Evolutionary conservation across 345 rosid species (phyloP), one percentile per base, ranked within the genome.

Genomic region (Diplotaxis tenuifolia): DNA sequence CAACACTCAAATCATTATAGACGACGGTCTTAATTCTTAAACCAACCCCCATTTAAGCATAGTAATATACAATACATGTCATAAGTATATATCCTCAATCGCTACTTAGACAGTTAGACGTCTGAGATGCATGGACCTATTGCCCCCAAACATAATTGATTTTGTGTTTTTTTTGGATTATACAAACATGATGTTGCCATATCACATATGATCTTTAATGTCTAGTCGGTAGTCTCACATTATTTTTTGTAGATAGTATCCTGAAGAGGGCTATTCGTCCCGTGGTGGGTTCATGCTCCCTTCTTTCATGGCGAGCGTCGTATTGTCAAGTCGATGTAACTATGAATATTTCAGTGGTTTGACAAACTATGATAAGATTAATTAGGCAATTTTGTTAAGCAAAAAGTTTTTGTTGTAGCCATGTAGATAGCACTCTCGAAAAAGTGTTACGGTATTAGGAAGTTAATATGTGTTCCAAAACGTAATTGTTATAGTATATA

Each of bases 1-100:
- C 74, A 68, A 75, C 70, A 52, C 36, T 68, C 64, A 69, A 53
- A 75, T 76, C 66, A 76, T 70, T 70, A 38, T 29, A 76, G 53
- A 55, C 22, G 65, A 60, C 63, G 63, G 38, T n/a, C n/a, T n/a
- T n/a, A n/a, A n/a, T n/a, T 61, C 68, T 60, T 22, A 19, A n/a
- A 28, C 50, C 45, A 75, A 68, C n/a, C 54, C 73, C 78, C 73
- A 16, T 58, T 32, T 45, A 56, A 21, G 1, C 29, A 40, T 50
- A 60, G 34, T 61, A 50, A 34, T 9, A 7, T 60, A 15, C 31
- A 49, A 20, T 49, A 36, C 42, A 36, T 36, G n/a, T n/a, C n/a
- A n/a, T n/a, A n/a, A n/a, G n/a, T 21, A 7, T 56, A 25, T 25
- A 3, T 21, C n/a, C 10, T 56, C 19, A 14, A 14, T 56, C 61